A percentile compares a stretch with the other conserved stretches of the same genome.
Conservation (phyloP, 1,284 basidiomycete species). For the Puccinia novopanici region DNA sequence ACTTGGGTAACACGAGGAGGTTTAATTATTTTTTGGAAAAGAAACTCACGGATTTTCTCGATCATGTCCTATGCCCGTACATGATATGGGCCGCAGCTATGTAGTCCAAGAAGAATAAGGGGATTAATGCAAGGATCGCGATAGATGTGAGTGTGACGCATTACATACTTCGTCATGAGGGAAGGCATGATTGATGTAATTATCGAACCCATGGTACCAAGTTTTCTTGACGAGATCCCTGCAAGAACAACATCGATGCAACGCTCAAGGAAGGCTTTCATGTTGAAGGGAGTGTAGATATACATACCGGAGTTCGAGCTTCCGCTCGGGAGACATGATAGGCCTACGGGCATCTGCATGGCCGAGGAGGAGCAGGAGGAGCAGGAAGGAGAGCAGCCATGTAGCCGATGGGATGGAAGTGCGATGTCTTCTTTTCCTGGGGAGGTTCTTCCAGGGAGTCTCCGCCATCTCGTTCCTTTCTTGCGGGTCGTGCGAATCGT, state of each 20-base stretch:
- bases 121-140: too few relatives aligned
- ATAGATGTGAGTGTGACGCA: too few relatives aligned
- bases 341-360: neutral
- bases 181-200: slow-evolving; percentile 69
- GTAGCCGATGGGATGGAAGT: neutral
- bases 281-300: too few relatives aligned
- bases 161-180: slow-evolving; percentile 68
- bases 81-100: slow-evolving; percentile 45
- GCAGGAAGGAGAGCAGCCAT: neutral
- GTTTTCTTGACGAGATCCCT: slow-evolving; percentile 72
- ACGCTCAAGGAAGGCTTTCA: too few relatives aligned
- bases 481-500: too few relatives aligned
- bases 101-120: neutral
- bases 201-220: slow-evolving; percentile 79
- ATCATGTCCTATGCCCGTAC: slow-evolving; percentile 16
- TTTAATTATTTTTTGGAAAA: neutral
- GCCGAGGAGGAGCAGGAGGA: neutral
- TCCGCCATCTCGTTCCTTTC: too few relatives aligned
- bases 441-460: neutral
- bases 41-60: slow-evolving; percentile 32
- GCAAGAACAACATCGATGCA: neutral
- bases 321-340: neutral
- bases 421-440: neutral
- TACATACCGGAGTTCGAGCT: neutral
- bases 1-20: too few relatives aligned